Conservation (phyloP, 2,329 filamentous ascomycete genomes). For the Fusarium avenaceum region DNA sequence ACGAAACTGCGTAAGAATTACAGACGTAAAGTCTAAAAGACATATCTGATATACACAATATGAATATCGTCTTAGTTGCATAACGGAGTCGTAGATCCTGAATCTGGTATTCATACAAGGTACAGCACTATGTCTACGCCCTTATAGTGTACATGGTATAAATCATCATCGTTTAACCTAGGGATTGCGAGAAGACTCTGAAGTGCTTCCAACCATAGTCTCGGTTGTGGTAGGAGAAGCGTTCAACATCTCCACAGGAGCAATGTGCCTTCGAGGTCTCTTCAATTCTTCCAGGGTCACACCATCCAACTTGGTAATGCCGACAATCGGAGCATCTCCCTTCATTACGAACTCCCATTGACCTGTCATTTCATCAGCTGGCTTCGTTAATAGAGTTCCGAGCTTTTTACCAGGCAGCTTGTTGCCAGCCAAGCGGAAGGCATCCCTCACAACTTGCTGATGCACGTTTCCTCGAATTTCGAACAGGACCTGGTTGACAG, state of each 20-base stretch:
- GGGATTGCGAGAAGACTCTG: slow-evolving; percentile 52
- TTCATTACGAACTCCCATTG: slow-evolving; percentile 95
- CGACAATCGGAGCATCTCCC: slow-evolving; percentile 89
- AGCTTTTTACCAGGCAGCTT: slow-evolving; percentile 84
- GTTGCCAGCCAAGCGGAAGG: slow-evolving; percentile 92
- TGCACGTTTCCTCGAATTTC: slow-evolving; percentile 93
- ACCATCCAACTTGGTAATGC: slow-evolving; percentile 90
- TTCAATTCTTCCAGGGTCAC: slow-evolving; percentile 87
- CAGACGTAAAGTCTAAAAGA: not conserved
- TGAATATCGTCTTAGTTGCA: not conserved
- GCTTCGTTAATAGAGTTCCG: not conserved
- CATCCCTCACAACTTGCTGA: slow-evolving; percentile 94
- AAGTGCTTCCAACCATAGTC: slow-evolving; percentile 52
- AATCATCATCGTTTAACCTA: slow-evolving; percentile 33
- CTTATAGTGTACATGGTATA: slow-evolving; percentile 46
- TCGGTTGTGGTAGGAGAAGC: slow-evolving; percentile 52
- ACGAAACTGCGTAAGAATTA: not conserved
- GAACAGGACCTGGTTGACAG: slow-evolving; percentile 91
- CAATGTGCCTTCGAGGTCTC: slow-evolving; percentile 78
- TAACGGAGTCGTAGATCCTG: slow-evolving; percentile 16
- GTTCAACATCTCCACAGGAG: slow-evolving; percentile 58
- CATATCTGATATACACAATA: not conserved
- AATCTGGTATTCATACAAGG: slow-evolving; percentile 47
- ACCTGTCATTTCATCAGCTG: slow-evolving; percentile 61
- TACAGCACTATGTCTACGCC: slow-evolving; percentile 43